Evolutionary conservation across 805 yeast species (phyloP).

Genomic region (Saccharomyces cerevisiae): DNA sequence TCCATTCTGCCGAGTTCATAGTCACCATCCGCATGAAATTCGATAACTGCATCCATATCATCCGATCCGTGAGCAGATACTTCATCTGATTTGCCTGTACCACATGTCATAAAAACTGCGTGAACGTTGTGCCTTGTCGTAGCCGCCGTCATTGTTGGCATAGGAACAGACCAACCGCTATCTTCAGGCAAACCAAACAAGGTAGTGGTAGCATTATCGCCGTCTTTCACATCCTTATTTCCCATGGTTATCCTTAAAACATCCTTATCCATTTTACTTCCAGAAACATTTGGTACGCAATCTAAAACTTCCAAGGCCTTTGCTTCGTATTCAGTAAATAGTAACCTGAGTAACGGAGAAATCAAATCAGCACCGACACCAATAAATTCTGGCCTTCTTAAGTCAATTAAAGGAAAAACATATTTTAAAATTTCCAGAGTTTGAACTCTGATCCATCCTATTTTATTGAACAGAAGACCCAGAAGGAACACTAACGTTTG

Average conservation of each 20-base stretch:
- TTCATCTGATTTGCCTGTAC: conserved; percentile 24
- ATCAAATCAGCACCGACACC: conserved; percentile 94
- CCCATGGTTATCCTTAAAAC: conserved; percentile 89
- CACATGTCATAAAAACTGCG: conserved; percentile 86
- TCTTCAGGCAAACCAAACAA: conserved; percentile 87
- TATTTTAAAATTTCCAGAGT: conserved; percentile 68
- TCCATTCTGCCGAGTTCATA: conserved; percentile 23
- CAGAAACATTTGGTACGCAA: conserved; percentile 75
- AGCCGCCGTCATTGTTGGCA: conserved; percentile 87
- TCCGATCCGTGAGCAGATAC: conserved; percentile 14
- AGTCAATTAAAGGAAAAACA: conserved; percentile 68
- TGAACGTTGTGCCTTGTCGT: conserved; percentile 88
- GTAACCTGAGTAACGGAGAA: conserved; percentile 74
- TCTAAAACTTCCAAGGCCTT: conserved; percentile 86
- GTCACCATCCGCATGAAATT: conserved; percentile 29
- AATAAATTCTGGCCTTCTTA: conserved; percentile 66
- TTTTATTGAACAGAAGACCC: conserved; percentile 71
- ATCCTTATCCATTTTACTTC: conserved; percentile 84
- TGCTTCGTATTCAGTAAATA: conserved; percentile 79
- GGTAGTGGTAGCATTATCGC: conserved; percentile 78
- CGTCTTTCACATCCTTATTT: conserved; percentile 65
- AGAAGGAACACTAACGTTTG: conserved; percentile 66
- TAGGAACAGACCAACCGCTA: conserved; percentile 94
- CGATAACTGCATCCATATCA: conserved; percentile 23
- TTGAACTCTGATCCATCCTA: conserved; percentile 72